Percentiles rank a stretch among this genome's conserved stretches.
Evolutionary conservation across 2,329 filamentous ascomycete species (phyloP).

Genomic region (Apiospora sp.): DNA sequence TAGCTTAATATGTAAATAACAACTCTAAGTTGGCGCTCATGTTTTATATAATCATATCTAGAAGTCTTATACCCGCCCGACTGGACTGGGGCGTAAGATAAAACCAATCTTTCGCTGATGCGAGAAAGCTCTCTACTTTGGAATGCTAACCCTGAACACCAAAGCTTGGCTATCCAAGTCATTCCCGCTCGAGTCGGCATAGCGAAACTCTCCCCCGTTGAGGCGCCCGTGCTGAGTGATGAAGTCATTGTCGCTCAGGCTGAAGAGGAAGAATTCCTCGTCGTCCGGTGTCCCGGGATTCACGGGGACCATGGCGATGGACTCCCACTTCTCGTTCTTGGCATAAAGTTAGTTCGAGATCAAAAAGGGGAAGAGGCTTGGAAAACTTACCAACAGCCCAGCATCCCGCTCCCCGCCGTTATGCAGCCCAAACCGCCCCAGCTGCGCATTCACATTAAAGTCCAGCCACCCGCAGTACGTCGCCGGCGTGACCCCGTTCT

Average conservation of each 20-base stretch:
- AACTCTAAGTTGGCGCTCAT: neutral
- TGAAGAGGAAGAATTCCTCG: constrained; percentile 71
- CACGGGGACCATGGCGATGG: constrained; percentile 67
- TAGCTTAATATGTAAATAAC: neutral
- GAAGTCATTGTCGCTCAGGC: constrained; percentile 77
- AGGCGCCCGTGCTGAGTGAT: constrained; percentile 73
- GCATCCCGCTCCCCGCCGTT: constrained; percentile 70
- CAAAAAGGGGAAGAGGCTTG: neutral
- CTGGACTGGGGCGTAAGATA: too few relatives aligned
- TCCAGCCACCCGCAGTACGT: constrained; percentile 73
- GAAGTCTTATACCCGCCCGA: too few relatives aligned
- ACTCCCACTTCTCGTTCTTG: constrained; percentile 80
- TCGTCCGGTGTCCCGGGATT: constrained; percentile 53
- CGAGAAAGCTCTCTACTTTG: constrained; percentile 29
- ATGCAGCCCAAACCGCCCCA: constrained; percentile 71
- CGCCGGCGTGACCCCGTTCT: constrained; percentile 61
- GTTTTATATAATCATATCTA: neutral
- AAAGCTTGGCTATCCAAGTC: constrained; percentile 69
- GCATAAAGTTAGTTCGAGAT: neutral
- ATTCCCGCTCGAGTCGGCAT: constrained; percentile 64
- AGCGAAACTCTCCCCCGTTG: constrained; percentile 64
- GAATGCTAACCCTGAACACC: constrained; percentile 64
- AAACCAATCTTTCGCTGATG: too few relatives aligned
- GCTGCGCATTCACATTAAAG: constrained; percentile 70
- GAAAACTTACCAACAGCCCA: constrained; percentile 54